Evolutionary conservation across 345 rosid genomes (phyloP).

Genomic region (Mercurialis annua): DNA sequence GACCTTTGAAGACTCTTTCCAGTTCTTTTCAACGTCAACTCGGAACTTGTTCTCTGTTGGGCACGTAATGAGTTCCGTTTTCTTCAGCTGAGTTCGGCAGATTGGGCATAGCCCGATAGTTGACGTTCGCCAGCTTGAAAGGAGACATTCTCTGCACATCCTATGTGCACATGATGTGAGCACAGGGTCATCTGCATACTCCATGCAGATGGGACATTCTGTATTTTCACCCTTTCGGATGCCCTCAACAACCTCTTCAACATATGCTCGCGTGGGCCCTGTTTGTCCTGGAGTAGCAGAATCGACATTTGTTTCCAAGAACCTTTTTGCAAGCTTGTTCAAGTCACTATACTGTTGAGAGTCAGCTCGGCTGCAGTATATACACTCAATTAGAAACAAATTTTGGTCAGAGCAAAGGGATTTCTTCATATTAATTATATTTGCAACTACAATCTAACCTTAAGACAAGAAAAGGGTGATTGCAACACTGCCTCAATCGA

Average conservation of each 20-base stretch:
- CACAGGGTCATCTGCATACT: slow-evolving; percentile 65
- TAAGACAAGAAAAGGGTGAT: slow-evolving; percentile 71
- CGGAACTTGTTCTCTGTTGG: slow-evolving; percentile 52
- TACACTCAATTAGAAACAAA: background rate
- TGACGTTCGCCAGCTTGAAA: slow-evolving; percentile 50
- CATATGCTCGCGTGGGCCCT: slow-evolving; percentile 40
- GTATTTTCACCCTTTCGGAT: slow-evolving; percentile 41
- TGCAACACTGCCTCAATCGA: slow-evolving; percentile 71
- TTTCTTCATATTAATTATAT: background rate
- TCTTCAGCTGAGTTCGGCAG: slow-evolving; percentile 42
- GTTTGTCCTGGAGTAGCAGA: slow-evolving; percentile 22
- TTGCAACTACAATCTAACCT: slow-evolving; percentile 33
- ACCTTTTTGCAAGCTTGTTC: slow-evolving; percentile 54
- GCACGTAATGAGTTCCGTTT: slow-evolving; percentile 50
- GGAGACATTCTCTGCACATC: slow-evolving; percentile 70
- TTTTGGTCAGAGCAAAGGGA: background rate
- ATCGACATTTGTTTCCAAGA: slow-evolving; percentile 43
- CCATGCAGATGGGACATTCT: slow-evolving; percentile 66
- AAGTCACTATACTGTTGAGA: slow-evolving; percentile 55
- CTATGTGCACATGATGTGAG: slow-evolving; percentile 69
- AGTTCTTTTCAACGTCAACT: slow-evolving; percentile 52
- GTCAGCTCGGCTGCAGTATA: slow-evolving; percentile 38
- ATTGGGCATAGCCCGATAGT: slow-evolving; percentile 52
- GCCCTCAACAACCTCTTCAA: slow-evolving; percentile 56
- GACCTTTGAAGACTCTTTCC: slow-evolving; percentile 67